Percentiles rank a stretch among this genome's conserved stretches.
Conservation (phyloP, 2,329 filamentous ascomycete genomes). For the Phoma sp. region DNA sequence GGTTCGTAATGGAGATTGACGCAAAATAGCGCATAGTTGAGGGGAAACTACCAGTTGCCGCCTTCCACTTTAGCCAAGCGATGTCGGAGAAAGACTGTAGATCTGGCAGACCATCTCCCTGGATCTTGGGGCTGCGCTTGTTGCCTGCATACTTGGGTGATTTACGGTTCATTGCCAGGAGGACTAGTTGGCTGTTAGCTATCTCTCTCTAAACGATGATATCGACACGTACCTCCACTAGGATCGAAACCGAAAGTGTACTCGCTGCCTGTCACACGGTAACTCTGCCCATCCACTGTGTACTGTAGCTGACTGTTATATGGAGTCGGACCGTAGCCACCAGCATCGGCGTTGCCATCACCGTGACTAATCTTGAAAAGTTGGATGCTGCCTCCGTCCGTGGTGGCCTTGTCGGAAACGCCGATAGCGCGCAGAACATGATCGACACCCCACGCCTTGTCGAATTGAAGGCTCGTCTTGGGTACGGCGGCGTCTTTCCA, state of each 20-base stretch:
- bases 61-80: slow-evolving; percentile 14
- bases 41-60: not conserved
- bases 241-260: slow-evolving; percentile 14
- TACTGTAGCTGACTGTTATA: slow-evolving; percentile 7
- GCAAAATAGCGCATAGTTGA: slow-evolving; percentile 10
- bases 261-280: slow-evolving; percentile 9
- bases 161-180: slow-evolving; percentile 13
- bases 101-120: slow-evolving; percentile 6
- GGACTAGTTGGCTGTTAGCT: not conserved
- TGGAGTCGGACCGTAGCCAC: slow-evolving; percentile 1
- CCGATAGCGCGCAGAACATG: slow-evolving; percentile 7
- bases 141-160: slow-evolving; percentile 12
- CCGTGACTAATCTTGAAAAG: slow-evolving; percentile 5
- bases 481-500: slow-evolving; percentile 1
- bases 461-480: not conserved
- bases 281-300: not conserved
- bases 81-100: slow-evolving; percentile 12
- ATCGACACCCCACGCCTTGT: slow-evolving; percentile 5
- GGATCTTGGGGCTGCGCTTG: slow-evolving; percentile 8
- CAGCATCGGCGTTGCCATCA: not conserved
- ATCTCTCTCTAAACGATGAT: too few relatives aligned
- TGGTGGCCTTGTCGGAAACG: slow-evolving; percentile 6
- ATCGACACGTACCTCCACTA: not conserved
- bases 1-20: slow-evolving; percentile 6
- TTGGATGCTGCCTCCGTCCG: slow-evolving; percentile 8